These are phyloP conservation scores for Kuraishia borneana DNA, from an alignment of 805 yeast genomes.

Conservation along the genomic window DNA sequence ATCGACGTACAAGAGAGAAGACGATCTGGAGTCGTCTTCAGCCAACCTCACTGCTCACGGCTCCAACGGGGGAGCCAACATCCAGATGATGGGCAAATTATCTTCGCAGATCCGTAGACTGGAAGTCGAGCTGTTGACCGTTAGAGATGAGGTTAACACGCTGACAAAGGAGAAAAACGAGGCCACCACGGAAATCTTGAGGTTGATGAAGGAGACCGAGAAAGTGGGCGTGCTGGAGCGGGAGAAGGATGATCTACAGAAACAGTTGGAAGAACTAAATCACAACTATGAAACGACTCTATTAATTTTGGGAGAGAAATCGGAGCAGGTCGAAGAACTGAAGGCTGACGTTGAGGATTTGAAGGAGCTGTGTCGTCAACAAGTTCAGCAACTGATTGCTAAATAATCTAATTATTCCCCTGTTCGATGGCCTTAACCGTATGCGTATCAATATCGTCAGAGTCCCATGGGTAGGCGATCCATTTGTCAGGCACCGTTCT, in stretches of 20 bases:
- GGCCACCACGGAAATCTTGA: slow-evolving; percentile 58
- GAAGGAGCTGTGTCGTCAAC: slow-evolving; percentile 73
- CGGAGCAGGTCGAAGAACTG: slow-evolving; percentile 77
- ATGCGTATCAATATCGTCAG: slow-evolving; percentile 69
- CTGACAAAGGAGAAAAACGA: slow-evolving; percentile 47
- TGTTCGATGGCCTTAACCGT: slow-evolving; percentile 54
- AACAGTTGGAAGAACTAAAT: slow-evolving; percentile 24
- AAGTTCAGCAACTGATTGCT: slow-evolving; percentile 78
- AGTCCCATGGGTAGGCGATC: slow-evolving; percentile 90
- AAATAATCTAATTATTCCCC: slow-evolving; percentile 52
- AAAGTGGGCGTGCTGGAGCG: slow-evolving; percentile 21
- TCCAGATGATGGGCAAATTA: slow-evolving; percentile 66
- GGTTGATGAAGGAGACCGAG: slow-evolving; percentile 44
- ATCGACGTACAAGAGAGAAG: slow-evolving; percentile 5
- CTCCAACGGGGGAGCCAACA: slow-evolving; percentile 14
- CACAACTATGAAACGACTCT: slow-evolving; percentile 39
- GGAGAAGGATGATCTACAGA: slow-evolving; percentile 20
- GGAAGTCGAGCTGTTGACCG: slow-evolving; percentile 63
- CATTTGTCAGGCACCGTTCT: slow-evolving; percentile 68
- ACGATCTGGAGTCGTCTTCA: slow-evolving; percentile 3
- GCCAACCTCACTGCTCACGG: background rate
- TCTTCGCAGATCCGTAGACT: slow-evolving; percentile 67
- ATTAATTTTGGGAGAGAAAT: slow-evolving; percentile 74
- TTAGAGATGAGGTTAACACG: slow-evolving; percentile 49
- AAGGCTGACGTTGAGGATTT: slow-evolving; percentile 82